Percentiles rank a stretch among this genome's conserved stretches.
Conservation (phyloP, 2,329 filamentous ascomycete genomes). For the Clarireedia sp. region DNA sequence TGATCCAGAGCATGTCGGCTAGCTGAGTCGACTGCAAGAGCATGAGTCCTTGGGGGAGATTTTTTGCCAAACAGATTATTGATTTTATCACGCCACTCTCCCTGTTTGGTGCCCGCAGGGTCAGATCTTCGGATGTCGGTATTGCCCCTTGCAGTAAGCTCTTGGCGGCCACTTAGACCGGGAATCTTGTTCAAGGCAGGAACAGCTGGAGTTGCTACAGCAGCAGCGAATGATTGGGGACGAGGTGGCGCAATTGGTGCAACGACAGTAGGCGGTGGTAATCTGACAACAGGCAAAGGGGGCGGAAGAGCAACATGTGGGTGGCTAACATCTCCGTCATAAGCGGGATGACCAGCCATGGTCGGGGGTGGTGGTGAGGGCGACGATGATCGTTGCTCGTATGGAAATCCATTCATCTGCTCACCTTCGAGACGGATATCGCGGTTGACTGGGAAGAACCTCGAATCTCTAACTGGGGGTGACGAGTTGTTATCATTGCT, state of each 20-base stretch:
- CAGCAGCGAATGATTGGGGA: constrained; percentile 37
- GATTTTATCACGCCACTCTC: constrained; percentile 73
- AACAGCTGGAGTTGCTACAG: constrained; percentile 30
- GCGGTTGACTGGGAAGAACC: constrained; percentile 49
- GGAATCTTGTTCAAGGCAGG: constrained; percentile 11
- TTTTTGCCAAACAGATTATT: constrained; percentile 64
- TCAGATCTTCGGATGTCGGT: constrained; percentile 21
- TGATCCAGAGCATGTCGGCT: constrained; percentile 61
- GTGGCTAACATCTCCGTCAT: constrained; percentile 55
- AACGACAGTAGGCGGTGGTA: constrained; percentile 47
- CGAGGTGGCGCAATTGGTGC: constrained; percentile 38
- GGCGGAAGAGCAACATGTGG: constrained; percentile 65
- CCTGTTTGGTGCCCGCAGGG: constrained; percentile 25
- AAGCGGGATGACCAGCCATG: constrained; percentile 62
- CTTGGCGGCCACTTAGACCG: constrained; percentile 17
- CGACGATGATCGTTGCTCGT: constrained; percentile 36
- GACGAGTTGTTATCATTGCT: constrained; percentile 27
- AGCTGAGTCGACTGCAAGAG: constrained; percentile 57
- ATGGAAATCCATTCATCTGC: constrained; percentile 22
- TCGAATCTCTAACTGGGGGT: constrained; percentile 44
- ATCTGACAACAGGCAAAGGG: constrained; percentile 67
- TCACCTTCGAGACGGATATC: constrained; percentile 39
- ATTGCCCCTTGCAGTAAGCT: constrained; percentile 23
- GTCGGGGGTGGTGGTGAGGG: constrained; percentile 67
- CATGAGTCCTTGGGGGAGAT: constrained; percentile 46